Evolutionary conservation across 169 alveolate species (phyloP).

Genomic region (Perkinsus chesapeaki): DNA sequence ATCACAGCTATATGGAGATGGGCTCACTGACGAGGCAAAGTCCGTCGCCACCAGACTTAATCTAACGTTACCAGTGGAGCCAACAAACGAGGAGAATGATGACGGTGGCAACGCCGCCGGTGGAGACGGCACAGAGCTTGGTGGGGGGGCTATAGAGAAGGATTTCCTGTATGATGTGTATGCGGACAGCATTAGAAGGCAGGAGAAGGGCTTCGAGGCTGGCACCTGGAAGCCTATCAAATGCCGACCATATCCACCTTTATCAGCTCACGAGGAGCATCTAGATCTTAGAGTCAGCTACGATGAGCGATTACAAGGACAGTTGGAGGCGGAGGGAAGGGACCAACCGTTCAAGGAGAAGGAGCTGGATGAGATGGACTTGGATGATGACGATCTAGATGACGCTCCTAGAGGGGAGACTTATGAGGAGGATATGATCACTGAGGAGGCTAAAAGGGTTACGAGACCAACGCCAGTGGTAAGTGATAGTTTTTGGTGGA

Average conservation of each 20-base stretch:
- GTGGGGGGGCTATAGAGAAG: background rate
- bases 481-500: background rate
- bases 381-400: background rate
- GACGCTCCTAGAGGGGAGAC: background rate
- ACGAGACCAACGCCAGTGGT: background rate
- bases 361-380: background rate
- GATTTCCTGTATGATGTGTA: background rate
- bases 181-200: background rate
- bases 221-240: background rate
- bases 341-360: background rate
- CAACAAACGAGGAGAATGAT: background rate
- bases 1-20: background rate
- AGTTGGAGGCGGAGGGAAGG: background rate
- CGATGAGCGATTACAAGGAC: background rate
- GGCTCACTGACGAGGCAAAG: background rate
- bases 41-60: background rate
- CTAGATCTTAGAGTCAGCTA: background rate
- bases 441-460: background rate
- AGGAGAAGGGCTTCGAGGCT: background rate
- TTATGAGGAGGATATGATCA: background rate
- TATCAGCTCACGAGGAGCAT: background rate
- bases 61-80: background rate
- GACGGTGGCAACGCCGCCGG: background rate
- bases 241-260: background rate
- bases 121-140: background rate